Percentiles rank a stretch among this genome's conserved stretches.
These are phyloP conservation scores for Umbelopsis ramanniana DNA, from an alignment of 192 early-diverging fungal species.

Conservation along the genomic window DNA sequence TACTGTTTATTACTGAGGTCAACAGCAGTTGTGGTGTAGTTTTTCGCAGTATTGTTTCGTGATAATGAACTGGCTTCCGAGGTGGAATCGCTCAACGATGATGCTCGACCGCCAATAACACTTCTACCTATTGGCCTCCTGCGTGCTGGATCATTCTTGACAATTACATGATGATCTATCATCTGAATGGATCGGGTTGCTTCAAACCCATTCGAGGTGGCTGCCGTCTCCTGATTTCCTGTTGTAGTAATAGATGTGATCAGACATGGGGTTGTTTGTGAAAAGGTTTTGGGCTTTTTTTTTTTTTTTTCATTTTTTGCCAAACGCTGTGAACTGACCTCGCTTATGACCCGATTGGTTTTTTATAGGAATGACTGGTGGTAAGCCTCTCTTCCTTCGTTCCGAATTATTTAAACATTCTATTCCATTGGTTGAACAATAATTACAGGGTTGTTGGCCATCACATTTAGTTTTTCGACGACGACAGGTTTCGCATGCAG, in stretches of 20 bases:
- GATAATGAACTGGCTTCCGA: slow-evolving; percentile 7
- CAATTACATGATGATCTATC: slow-evolving; percentile 5
- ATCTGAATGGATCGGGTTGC: background rate
- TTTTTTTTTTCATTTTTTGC: background rate
- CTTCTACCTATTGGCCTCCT: background rate
- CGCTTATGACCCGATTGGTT: slow-evolving; percentile 10
- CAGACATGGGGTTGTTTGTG: slow-evolving; percentile 21
- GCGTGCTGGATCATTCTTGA: slow-evolving; percentile 5
- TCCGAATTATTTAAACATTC: slow-evolving; percentile 38
- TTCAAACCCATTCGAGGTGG: background rate
- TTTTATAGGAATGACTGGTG: slow-evolving; percentile 6
- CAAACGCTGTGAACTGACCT: background rate
- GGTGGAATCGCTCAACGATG: slow-evolving; percentile 24
- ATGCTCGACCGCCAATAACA: slow-evolving; percentile 1
- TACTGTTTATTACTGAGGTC: background rate
- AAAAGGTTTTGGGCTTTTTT: background rate
- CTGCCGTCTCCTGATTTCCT: slow-evolving; percentile 22
- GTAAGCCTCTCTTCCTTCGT: slow-evolving; percentile 23
- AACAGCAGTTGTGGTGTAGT: background rate
- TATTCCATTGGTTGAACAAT: slow-evolving; percentile 35
- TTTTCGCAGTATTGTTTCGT: background rate
- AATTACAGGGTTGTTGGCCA: slow-evolving; percentile 40
- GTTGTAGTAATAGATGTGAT: slow-evolving; percentile 17
- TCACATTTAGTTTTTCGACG: slow-evolving; percentile 46
- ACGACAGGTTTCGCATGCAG: slow-evolving; percentile 45